These are phyloP conservation scores for Schoenoplectus triqueter DNA, from an alignment of 202 grass and related monocot species.

Conservation along the genomic window DNA sequence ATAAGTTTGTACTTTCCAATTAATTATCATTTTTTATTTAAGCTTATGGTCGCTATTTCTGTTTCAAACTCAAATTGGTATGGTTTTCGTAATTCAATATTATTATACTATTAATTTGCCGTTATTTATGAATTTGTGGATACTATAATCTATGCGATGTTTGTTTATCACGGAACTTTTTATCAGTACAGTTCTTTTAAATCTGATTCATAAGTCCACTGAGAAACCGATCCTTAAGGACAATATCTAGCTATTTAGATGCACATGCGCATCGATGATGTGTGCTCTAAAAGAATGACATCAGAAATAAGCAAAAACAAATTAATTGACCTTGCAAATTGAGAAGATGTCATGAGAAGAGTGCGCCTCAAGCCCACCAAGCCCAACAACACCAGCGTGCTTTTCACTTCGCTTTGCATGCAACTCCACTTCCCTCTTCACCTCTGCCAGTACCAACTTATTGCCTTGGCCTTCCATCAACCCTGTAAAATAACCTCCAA, in stretches of 20 bases:
- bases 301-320: background rate
- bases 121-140: background rate
- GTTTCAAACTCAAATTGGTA: background rate
- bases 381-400: slow-evolving; percentile 4
- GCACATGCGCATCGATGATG: too few relatives aligned
- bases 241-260: too few relatives aligned
- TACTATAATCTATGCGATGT: background rate
- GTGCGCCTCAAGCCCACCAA: slow-evolving; percentile 24
- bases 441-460: slow-evolving; percentile 18
- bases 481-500: slow-evolving; percentile 62
- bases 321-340: slow-evolving; percentile 35
- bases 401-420: slow-evolving; percentile 1
- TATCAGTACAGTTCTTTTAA: background rate
- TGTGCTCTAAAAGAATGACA: too few relatives aligned
- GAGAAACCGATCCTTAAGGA: too few relatives aligned
- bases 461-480: slow-evolving; percentile 45
- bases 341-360: slow-evolving; percentile 37
- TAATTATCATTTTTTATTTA: background rate
- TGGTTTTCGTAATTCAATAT: background rate
- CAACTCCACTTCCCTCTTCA: slow-evolving; percentile 30
- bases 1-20: background rate
- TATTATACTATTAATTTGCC: background rate
- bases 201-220: background rate
- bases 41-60: too few relatives aligned
- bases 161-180: background rate